Percentiles rank a stretch among this genome's conserved stretches.
phyloP scores from a whole-genome alignment of 2,329 filamentous ascomycete genomes.

The Epichloe coenophiala region DNA sequence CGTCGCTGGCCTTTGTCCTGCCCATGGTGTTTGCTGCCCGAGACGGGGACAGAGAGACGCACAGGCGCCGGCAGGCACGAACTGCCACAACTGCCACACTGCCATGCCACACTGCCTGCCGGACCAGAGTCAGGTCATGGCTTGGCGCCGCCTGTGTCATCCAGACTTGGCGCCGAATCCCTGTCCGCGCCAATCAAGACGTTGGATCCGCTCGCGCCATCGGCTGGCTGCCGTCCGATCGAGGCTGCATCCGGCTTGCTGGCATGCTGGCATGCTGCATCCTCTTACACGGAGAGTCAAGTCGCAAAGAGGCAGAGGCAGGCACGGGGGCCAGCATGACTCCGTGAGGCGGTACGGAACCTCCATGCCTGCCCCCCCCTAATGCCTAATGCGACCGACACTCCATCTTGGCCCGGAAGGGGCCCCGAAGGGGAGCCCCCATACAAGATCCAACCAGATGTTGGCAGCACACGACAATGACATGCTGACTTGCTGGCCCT shows the following conservation, averaged over 20 bases:
- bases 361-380: neutral
- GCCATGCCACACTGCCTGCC: too few species aligned
- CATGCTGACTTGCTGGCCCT: neutral
- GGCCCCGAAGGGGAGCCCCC: neutral
- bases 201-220: neutral
- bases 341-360: neutral
- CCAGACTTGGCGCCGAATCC: slow-evolving; percentile 3
- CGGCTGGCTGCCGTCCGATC: slow-evolving; percentile 4
- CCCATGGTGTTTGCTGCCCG: too few species aligned
- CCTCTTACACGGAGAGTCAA: neutral
- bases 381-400: neutral
- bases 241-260: neutral
- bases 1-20: too few species aligned
- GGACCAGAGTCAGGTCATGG: neutral
- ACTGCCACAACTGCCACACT: too few species aligned
- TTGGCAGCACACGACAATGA: neutral
- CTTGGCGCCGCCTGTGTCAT: neutral
- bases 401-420: neutral
- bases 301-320: neutral
- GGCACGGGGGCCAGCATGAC: slow-evolving; percentile 3
- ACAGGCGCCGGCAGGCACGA: neutral
- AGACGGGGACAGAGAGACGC: too few species aligned
- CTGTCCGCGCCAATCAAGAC: slow-evolving; percentile 1
- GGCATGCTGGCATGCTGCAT: neutral
- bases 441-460: neutral